These are phyloP conservation scores for Sporothrix curviconia DNA, from an alignment of 2,329 filamentous ascomycete species.

Conservation along the genomic window DNA sequence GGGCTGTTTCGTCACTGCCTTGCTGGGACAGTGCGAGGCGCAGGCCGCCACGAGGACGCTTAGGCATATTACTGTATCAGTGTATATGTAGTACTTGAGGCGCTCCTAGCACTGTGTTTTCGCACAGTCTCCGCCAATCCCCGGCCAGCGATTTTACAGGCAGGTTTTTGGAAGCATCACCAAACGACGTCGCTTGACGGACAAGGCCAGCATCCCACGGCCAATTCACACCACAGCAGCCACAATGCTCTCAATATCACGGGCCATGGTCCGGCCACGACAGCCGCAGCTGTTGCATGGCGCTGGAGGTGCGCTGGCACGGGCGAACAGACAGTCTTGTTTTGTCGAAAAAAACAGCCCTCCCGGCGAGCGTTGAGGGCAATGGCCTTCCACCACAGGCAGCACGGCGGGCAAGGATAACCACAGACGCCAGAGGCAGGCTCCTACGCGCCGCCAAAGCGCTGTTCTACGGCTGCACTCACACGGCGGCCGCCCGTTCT, in stretches of 20 bases:
- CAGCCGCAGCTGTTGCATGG: constrained; percentile 18
- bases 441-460: too few species aligned
- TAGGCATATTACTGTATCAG: too few species aligned
- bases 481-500: too few species aligned
- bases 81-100: neutral
- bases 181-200: neutral
- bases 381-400: constrained; percentile 6
- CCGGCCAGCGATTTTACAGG: neutral
- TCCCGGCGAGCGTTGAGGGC: constrained; percentile 20
- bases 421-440: too few species aligned
- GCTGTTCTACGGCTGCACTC: too few species aligned
- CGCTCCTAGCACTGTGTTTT: neutral
- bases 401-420: neutral
- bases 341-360: too few species aligned
- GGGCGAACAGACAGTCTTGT: too few species aligned
- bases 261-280: neutral
- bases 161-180: neutral
- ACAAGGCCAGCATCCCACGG: neutral
- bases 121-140: constrained; percentile 1
- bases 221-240: neutral
- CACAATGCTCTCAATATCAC: constrained; percentile 3
- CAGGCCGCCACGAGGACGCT: neutral
- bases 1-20: constrained; percentile 8
- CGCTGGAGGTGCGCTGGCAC: constrained; percentile 27
- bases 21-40: neutral